phyloP scores from a whole-genome alignment of 495 filamentous ascomycete species.

The Aspergillus sclerotiicarbonarius region DNA sequence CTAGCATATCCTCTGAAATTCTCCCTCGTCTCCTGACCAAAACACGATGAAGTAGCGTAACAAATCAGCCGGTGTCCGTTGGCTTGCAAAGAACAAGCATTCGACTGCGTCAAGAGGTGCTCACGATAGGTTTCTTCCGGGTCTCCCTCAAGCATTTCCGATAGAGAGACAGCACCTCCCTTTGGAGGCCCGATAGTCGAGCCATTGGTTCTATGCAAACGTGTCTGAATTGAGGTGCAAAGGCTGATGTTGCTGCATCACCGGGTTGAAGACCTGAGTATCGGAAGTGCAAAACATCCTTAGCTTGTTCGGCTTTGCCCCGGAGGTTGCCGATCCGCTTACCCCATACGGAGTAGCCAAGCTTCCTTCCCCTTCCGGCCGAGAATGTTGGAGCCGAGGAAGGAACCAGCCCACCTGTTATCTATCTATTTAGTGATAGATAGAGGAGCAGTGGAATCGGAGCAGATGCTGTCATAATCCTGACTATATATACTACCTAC shows the following conservation, averaged over 20 bases:
- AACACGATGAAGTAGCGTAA: slow-evolving; percentile 6
- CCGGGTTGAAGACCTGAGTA: not conserved
- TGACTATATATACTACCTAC: not conserved
- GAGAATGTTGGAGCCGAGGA: slow-evolving; percentile 6
- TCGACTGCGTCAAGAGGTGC: slow-evolving; percentile 20
- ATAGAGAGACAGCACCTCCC: slow-evolving; percentile 83
- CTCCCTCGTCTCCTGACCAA: slow-evolving; percentile 41
- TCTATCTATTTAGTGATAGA: not conserved
- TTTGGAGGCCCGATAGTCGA: slow-evolving; percentile 82
- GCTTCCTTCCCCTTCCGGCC: slow-evolving; percentile 3
- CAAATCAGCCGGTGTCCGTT: not conserved
- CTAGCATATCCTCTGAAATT: slow-evolving; percentile 58
- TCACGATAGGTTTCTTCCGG: slow-evolving; percentile 75
- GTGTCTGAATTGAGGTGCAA: not conserved
- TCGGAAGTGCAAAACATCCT: not conserved
- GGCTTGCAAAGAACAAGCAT: not conserved
- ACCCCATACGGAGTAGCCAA: not conserved
- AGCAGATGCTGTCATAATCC: not conserved
- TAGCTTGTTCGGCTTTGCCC: not conserved
- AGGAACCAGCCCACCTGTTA: not conserved
- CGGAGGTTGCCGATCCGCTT: not conserved
- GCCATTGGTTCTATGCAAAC: slow-evolving; percentile 41
- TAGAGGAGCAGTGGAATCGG: not conserved
- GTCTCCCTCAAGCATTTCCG: slow-evolving; percentile 78
- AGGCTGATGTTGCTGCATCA: not conserved